A percentile compares a stretch with the other conserved stretches of the same genome.
Evolutionary conservation across 1,139 yeast species (phyloP).

Genomic region (Candida sp.): DNA sequence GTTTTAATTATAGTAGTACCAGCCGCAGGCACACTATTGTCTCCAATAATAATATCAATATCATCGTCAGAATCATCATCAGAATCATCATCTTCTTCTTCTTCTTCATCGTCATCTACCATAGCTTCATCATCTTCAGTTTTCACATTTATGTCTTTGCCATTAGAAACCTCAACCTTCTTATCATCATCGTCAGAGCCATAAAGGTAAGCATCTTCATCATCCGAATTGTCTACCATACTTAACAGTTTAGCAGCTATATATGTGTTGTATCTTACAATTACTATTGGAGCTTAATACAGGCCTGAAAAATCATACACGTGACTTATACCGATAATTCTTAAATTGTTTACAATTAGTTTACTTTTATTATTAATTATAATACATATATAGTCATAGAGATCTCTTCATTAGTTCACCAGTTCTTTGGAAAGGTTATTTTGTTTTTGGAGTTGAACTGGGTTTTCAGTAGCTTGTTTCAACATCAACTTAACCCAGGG

Average conservation of each 20-base stretch:
- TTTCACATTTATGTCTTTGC: slow-evolving; percentile 1
- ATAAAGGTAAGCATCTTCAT: slow-evolving; percentile 83
- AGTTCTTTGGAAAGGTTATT: too few species aligned
- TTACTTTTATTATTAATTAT: not conserved
- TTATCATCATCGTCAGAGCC: slow-evolving; percentile 57
- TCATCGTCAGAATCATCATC: slow-evolving; percentile 48
- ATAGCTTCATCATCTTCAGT: slow-evolving; percentile 23
- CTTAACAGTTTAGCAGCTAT: not conserved
- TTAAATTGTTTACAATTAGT: not conserved
- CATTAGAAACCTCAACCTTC: slow-evolving; percentile 13
- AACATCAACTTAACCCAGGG: slow-evolving; percentile 67
- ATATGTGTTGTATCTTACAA: not conserved
- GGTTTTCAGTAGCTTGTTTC: slow-evolving; percentile 9
- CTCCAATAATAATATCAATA: slow-evolving; percentile 32
- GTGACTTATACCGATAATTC: not conserved
- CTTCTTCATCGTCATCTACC: slow-evolving; percentile 22
- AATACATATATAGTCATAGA: not conserved
- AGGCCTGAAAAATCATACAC: not conserved
- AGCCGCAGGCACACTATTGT: slow-evolving; percentile 19
- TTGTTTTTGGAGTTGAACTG: not conserved
- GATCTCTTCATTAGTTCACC: not conserved
- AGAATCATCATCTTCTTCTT: slow-evolving; percentile 28
- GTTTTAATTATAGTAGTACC: slow-evolving; percentile 17
- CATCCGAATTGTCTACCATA: slow-evolving; percentile 43
- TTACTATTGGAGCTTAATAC: too few species aligned